These are phyloP conservation scores for Nothophoma quercina DNA, from an alignment of 2,329 filamentous ascomycete species.

Conservation along the genomic window DNA sequence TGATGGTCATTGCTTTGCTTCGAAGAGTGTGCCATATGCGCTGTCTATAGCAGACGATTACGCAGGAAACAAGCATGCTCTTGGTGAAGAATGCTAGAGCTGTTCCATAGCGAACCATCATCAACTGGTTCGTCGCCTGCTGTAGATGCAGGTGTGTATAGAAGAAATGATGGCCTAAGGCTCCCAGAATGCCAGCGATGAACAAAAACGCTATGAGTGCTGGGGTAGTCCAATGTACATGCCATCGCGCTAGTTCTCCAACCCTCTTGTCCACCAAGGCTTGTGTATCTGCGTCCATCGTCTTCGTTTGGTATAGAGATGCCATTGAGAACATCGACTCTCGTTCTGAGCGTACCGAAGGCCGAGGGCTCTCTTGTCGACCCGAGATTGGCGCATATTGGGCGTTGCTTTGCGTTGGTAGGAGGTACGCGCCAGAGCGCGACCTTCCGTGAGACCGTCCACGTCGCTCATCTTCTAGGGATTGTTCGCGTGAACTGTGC, in stretches of 20 bases:
- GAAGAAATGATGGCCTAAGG: slow-evolving; percentile 48
- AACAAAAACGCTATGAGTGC: slow-evolving; percentile 40
- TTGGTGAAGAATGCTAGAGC: slow-evolving; percentile 50
- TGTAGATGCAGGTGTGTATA: slow-evolving; percentile 42
- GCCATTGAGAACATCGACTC: slow-evolving; percentile 35
- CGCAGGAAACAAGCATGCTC: slow-evolving; percentile 44
- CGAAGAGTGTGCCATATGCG: slow-evolving; percentile 50
- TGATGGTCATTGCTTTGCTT: slow-evolving; percentile 47
- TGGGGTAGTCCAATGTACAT: slow-evolving; percentile 47
- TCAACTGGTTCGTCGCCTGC: slow-evolving; percentile 41
- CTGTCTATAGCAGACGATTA: slow-evolving; percentile 48
- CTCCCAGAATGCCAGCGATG: slow-evolving; percentile 39
- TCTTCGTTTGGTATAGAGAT: slow-evolving; percentile 38
- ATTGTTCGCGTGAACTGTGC: slow-evolving; percentile 19
- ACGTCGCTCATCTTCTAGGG: slow-evolving; percentile 19
- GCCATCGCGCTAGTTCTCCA: slow-evolving; percentile 46
- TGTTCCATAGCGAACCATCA: slow-evolving; percentile 47
- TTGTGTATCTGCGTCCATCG: slow-evolving; percentile 41
- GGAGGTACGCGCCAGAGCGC: slow-evolving; percentile 27
- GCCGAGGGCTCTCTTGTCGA: slow-evolving; percentile 22
- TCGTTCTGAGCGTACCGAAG: slow-evolving; percentile 24
- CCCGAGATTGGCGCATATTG: slow-evolving; percentile 33
- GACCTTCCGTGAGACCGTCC: slow-evolving; percentile 23
- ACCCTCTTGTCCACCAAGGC: slow-evolving; percentile 42
- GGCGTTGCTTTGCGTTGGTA: slow-evolving; percentile 15